Conservation (phyloP, 306 rosid genomes). For the Neltuma alba region DNA sequence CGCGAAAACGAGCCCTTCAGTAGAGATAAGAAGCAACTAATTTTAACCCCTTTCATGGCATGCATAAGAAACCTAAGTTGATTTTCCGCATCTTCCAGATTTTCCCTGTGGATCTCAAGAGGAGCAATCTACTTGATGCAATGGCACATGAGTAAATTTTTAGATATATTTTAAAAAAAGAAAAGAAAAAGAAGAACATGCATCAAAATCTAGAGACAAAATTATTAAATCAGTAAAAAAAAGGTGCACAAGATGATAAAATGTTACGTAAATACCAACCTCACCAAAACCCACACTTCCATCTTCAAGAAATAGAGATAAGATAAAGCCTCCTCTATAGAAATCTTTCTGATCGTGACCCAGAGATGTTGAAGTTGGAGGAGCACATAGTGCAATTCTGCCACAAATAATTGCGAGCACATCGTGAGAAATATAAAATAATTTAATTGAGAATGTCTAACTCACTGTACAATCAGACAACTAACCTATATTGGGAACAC, state of each 20-base stretch:
- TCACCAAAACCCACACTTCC: conserved; percentile 90
- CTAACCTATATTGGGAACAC: conserved; percentile 70
- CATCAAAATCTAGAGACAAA: conserved; percentile 6
- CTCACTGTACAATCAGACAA: conserved; percentile 23
- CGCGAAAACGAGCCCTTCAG: conserved; percentile 82
- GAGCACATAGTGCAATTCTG: conserved; percentile 77
- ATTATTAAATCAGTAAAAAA: not conserved
- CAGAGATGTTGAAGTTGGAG: conserved; percentile 58
- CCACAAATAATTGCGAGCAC: conserved; percentile 24
- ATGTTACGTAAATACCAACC: conserved; percentile 58
- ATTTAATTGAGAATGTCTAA: not conserved
- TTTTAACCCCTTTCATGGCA: conserved; percentile 54
- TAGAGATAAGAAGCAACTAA: conserved; percentile 68
- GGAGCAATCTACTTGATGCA: conserved; percentile 82
- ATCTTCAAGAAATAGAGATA: conserved; percentile 81
- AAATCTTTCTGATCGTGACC: conserved; percentile 44
- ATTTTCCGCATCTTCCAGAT: conserved; percentile 77
- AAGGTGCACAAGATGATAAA: conserved; percentile 11
- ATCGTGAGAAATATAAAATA: not conserved
- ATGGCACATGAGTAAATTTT: not conserved
- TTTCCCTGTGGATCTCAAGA: conserved; percentile 66
- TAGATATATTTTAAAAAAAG: conserved; percentile 19
- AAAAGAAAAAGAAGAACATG: not conserved
- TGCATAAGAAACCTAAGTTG: conserved; percentile 82
- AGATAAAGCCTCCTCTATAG: conserved; percentile 81